phyloP scores from a whole-genome alignment of 495 filamentous ascomycete species.

The Penicillium lagena region DNA sequence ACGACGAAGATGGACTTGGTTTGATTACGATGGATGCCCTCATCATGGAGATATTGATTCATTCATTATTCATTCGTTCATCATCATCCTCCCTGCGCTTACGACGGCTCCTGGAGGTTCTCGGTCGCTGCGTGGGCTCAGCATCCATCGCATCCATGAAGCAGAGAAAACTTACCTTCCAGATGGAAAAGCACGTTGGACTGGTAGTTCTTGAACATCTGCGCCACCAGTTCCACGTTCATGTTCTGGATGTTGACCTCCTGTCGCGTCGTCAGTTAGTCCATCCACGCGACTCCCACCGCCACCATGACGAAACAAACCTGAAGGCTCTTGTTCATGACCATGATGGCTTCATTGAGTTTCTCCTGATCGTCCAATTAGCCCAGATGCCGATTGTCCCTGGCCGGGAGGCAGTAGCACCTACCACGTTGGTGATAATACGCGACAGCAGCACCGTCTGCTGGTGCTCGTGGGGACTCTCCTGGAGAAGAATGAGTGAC shows the following conservation, averaged over 20 bases:
- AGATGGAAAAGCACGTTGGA: slow-evolving; percentile 96
- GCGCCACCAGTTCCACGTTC: slow-evolving; percentile 94
- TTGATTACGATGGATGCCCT: too few species aligned
- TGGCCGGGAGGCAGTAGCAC: slow-evolving; percentile 1
- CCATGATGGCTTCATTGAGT: slow-evolving; percentile 88
- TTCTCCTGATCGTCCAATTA: slow-evolving; percentile 63
- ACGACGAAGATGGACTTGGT: too few species aligned
- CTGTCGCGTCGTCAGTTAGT: slow-evolving; percentile 32
- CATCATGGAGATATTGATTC: not conserved
- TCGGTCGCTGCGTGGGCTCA: slow-evolving; percentile 58
- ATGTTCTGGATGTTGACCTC: slow-evolving; percentile 98
- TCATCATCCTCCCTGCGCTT: slow-evolving; percentile 15
- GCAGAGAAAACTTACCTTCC: slow-evolving; percentile 59
- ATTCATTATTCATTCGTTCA: slow-evolving; percentile 1
- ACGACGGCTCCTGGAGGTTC: slow-evolving; percentile 73
- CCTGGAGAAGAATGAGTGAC: slow-evolving; percentile 43
- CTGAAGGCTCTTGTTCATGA: slow-evolving; percentile 86
- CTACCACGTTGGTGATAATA: slow-evolving; percentile 95
- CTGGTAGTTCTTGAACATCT: slow-evolving; percentile 99
- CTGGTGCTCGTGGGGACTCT: slow-evolving; percentile 96
- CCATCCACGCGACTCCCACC: not conserved
- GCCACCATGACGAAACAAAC: slow-evolving; percentile 31
- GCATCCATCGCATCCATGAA: too few species aligned
- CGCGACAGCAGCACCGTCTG: slow-evolving; percentile 87
- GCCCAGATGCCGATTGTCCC: not conserved